Conservation (phyloP, 2,329 filamentous ascomycete genomes). For the Coniochaeta ligniaria region DNA sequence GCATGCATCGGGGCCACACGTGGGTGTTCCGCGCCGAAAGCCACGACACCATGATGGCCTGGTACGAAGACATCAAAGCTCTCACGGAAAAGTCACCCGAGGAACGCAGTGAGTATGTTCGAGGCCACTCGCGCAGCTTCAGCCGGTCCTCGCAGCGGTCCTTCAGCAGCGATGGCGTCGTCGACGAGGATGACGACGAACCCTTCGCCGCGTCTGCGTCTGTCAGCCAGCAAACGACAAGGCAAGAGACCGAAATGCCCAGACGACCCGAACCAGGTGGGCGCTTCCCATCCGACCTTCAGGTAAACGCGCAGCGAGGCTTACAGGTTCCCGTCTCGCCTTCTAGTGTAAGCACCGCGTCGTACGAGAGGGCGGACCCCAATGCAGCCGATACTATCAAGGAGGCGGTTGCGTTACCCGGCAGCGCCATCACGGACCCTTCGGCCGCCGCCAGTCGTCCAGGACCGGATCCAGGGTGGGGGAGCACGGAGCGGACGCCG, state of each 20-base stretch:
- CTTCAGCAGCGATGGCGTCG: conserved; percentile 65
- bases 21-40: conserved; percentile 67
- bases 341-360: conserved; percentile 68
- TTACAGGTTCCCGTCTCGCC: conserved; percentile 74
- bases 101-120: conserved; percentile 81
- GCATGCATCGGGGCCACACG: conserved; percentile 76
- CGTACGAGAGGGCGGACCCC: neutral
- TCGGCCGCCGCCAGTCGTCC: conserved; percentile 4
- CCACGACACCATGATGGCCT: conserved; percentile 93
- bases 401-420: conserved; percentile 48
- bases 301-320: conserved; percentile 70
- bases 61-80: conserved; percentile 87
- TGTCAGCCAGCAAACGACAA: conserved; percentile 39
- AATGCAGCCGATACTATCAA: conserved; percentile 21
- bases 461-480: conserved; percentile 14
- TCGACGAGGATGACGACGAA: conserved; percentile 68
- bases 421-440: conserved; percentile 27
- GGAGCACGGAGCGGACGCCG: conserved; percentile 34
- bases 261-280: conserved; percentile 84
- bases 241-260: conserved; percentile 37
- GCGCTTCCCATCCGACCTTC: conserved; percentile 90
- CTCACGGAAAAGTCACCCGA: conserved; percentile 84
- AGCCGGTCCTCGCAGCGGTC: conserved; percentile 60
- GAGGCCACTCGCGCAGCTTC: conserved; percentile 69
- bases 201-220: conserved; percentile 54